Base-by-base conservation (phyloP, 23 red algal species). In the Pyropia yezoensis region DNA sequence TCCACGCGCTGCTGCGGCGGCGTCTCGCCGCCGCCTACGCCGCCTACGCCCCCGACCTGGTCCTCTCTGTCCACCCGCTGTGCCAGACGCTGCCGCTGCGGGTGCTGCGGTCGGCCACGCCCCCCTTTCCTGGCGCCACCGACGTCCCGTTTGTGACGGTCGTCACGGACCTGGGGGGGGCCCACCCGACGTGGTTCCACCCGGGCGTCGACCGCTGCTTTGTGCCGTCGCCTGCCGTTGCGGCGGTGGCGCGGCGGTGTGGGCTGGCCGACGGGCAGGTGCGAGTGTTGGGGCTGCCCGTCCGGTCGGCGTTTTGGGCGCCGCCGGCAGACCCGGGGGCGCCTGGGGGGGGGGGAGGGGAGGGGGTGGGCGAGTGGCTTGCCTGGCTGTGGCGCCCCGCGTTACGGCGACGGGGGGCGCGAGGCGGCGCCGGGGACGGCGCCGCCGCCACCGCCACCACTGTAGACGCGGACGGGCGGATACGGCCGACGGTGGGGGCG, bases 161-260 rank as follows among this genome's bases (percentile, higher is more conserved):
- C 20, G 78, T 77, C 58, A 83, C 87, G 1, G 87, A 91, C 69
- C 47, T 91, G 66, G 87, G 87, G 55, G 73, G 76, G 21, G 87
- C 87, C 27, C 76, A 82, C 27, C 76, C 76, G 13, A 76, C 79
- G 33, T 91, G 87, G 87, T 91, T 91, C 54, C 87, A 91, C 61
- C 67, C 32, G 47, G 54, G 63, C 47, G 87, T 69, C 28, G 87
- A 91, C 65, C 66, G 80, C 27, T 81, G 76, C 21, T 82, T 91
- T 51, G 87, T 91, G 26, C 87, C 87, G 8, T 66, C 76, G 3
- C 65, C 62, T 2, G 63, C 75, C 21, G 87, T 91, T 17, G 53
- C 57, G 7, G 17, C 17, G 26, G 80, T 91, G 20, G 87, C 76
- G 27, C 66, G 24, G 24, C 63, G 61, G 39, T 82, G 77, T 25